phyloP scores from a whole-genome alignment of 1,139 yeast genomes.

The Sugiyamaella xylanicola region DNA sequence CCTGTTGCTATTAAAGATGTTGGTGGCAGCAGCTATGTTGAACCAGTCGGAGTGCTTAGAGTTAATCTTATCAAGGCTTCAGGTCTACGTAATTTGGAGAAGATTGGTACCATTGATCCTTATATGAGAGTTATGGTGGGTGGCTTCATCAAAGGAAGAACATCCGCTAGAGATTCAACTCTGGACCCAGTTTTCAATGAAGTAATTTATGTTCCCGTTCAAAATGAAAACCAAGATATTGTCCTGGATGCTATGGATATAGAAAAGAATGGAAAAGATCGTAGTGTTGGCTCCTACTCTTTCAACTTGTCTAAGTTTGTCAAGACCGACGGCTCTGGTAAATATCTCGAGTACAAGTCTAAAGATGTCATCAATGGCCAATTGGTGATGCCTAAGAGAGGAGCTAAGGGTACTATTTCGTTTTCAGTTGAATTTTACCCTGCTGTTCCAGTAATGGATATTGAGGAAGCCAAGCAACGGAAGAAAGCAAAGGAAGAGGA shows the following conservation, averaged over 20 bases:
- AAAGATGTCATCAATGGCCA: constrained; percentile 59
- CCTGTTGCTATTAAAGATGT: constrained; percentile 71
- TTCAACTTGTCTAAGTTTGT: constrained; percentile 68
- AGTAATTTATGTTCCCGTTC: constrained; percentile 74
- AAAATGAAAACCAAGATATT: constrained; percentile 77
- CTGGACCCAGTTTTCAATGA: constrained; percentile 86
- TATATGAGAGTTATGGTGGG: constrained; percentile 79
- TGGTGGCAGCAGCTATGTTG: constrained; percentile 77
- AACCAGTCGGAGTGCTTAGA: constrained; percentile 91
- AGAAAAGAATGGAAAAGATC: constrained; percentile 72
- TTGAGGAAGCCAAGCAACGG: constrained; percentile 68
- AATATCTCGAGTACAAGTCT: constrained; percentile 55
- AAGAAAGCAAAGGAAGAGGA: constrained; percentile 41
- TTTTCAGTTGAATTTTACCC: constrained; percentile 84
- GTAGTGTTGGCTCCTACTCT: constrained; percentile 82
- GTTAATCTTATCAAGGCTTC: constrained; percentile 70
- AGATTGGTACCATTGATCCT: constrained; percentile 90
- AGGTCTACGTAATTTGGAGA: constrained; percentile 79
- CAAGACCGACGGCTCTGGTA: constrained; percentile 65
- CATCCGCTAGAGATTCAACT: constrained; percentile 67
- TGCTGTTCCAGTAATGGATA: constrained; percentile 69
- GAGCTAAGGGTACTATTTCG: constrained; percentile 76
- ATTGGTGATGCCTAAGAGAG: constrained; percentile 65
- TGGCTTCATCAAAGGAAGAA: constrained; percentile 75
- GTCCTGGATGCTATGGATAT: constrained; percentile 92